phyloP scores from a whole-genome alignment of 192 early-diverging fungal species.

The Linnemannia exigua region DNA sequence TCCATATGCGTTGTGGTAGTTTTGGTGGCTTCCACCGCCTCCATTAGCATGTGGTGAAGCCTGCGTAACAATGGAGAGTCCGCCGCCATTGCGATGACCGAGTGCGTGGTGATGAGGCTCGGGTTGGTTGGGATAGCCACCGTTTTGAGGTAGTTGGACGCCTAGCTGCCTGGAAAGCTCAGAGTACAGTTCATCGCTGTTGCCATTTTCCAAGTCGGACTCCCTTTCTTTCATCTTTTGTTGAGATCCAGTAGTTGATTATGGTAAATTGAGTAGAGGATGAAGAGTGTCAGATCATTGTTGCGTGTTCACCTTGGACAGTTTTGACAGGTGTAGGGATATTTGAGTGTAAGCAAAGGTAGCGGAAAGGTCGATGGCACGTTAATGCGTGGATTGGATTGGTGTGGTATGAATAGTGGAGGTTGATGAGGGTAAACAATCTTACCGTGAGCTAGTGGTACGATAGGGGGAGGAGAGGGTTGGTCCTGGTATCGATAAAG shows the following conservation, averaged over 20 bases:
- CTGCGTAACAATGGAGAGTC: slow-evolving; percentile 33
- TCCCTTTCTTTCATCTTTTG: slow-evolving; percentile 33
- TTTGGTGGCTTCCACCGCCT: not conserved
- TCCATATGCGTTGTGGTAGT: not conserved
- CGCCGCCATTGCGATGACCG: slow-evolving; percentile 18
- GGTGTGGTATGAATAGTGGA: not conserved
- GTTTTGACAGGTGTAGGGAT: not conserved
- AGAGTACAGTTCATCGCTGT: slow-evolving; percentile 44
- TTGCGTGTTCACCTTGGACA: not conserved
- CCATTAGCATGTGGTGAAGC: not conserved
- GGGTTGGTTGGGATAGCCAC: not conserved
- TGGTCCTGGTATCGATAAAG: not conserved
- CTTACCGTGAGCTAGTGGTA: slow-evolving; percentile 1
- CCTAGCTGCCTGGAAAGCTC: slow-evolving; percentile 47
- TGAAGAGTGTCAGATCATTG: not conserved
- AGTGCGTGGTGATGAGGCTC: slow-evolving; percentile 4
- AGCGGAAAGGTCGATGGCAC: not conserved
- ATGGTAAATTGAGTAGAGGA: too few species aligned
- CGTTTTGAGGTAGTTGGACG: slow-evolving; percentile 35
- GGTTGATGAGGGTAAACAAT: not conserved
- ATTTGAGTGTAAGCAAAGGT: not conserved
- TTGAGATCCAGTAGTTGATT: not conserved
- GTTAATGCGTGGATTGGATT: not conserved
- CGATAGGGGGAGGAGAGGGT: not conserved
- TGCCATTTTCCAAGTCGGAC: slow-evolving; percentile 44